These are phyloP conservation scores for Ganoderma sinense DNA, from an alignment of 1,284 basidiomycete species.

Conservation along the genomic window DNA sequence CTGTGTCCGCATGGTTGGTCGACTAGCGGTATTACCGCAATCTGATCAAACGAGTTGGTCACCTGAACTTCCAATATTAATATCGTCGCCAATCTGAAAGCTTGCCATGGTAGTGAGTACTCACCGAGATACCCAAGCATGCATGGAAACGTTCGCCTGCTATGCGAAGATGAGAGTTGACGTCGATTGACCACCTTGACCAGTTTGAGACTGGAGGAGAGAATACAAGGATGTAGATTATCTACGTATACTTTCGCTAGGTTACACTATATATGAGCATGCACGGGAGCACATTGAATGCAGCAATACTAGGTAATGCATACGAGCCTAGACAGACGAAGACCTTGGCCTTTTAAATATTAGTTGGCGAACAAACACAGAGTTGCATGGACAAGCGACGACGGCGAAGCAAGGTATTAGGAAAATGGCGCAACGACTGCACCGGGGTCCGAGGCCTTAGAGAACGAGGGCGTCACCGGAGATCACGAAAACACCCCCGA, in stretches of 20 bases:
- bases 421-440: constrained; percentile 1
- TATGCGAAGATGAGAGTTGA: not conserved
- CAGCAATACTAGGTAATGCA: not conserved
- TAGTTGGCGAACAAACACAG: not conserved
- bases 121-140: not conserved
- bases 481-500: not conserved
- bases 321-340: not conserved
- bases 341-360: constrained; percentile 2
- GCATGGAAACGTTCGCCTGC: too few species aligned
- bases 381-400: not conserved
- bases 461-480: not conserved
- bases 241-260: constrained; percentile 30
- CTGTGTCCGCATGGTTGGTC: too few species aligned
- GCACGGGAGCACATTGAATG: constrained; percentile 5
- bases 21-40: too few species aligned
- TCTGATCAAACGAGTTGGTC: too few species aligned
- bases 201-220: not conserved
- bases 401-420: not conserved
- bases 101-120: not conserved
- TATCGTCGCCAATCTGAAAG: too few species aligned
- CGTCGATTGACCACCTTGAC: not conserved
- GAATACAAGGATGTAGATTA: constrained; percentile 27
- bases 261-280: constrained; percentile 28
- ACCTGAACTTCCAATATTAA: too few species aligned
- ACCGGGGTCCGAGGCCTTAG: constrained; percentile 4